A percentile compares a stretch with the other conserved stretches of the same genome.
Conservation (phyloP, 139 green algal genomes). For the Zygnema circumcarinatum region DNA sequence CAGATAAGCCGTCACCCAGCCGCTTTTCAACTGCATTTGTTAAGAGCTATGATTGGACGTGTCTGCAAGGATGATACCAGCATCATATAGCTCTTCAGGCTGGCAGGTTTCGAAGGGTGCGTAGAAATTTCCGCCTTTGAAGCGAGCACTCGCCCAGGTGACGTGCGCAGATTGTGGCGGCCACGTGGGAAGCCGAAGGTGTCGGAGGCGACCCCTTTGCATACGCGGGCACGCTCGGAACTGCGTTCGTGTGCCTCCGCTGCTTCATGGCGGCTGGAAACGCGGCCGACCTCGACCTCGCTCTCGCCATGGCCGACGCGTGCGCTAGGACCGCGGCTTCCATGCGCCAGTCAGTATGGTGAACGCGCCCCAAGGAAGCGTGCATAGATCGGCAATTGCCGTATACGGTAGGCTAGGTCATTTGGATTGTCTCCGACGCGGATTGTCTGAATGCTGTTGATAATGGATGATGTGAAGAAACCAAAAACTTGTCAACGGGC, state of each 20-base stretch:
- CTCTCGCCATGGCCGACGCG: conserved; percentile 6
- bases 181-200: not conserved
- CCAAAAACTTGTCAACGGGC: too few relatives aligned
- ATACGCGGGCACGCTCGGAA: conserved; percentile 35
- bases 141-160: too few relatives aligned
- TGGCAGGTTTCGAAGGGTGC: too few relatives aligned
- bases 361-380: not conserved
- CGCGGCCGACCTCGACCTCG: not conserved
- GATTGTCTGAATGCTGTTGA: too few relatives aligned
- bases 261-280: not conserved
- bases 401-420: not conserved
- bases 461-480: too few relatives aligned
- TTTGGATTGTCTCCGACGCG: not conserved
- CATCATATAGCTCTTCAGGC: too few relatives aligned
- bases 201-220: conserved; percentile 39
- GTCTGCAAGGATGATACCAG: too few relatives aligned
- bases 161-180: not conserved
- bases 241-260: conserved; percentile 39
- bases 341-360: not conserved
- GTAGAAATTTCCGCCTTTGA: too few relatives aligned
- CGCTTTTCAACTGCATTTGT: too few relatives aligned
- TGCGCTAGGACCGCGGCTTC: conserved; percentile 20
- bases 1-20: too few relatives aligned
- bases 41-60: too few relatives aligned
- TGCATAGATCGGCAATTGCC: not conserved